These are phyloP conservation scores for Alternaria angustiovoidea DNA, from an alignment of 2,329 filamentous ascomycete genomes.

Conservation along the genomic window DNA sequence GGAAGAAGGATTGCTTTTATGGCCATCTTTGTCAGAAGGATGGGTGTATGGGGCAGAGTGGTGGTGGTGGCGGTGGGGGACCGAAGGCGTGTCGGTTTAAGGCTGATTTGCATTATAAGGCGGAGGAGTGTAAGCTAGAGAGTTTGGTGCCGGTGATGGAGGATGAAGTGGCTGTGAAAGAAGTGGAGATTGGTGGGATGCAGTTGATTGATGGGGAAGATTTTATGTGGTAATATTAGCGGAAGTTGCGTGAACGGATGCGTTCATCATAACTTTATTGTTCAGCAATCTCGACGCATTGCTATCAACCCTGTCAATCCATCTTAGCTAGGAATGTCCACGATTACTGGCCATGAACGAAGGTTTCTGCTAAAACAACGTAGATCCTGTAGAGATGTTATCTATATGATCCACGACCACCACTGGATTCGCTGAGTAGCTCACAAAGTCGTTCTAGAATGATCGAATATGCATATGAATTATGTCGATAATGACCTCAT, in stretches of 20 bases:
- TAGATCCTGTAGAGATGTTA: neutral
- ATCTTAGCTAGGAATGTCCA: no score
- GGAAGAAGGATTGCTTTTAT: slow-evolving; percentile 54
- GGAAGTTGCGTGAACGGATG: neutral
- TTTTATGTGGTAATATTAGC: neutral
- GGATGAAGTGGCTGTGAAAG: neutral
- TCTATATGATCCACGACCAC: neutral
- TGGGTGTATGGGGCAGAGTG: slow-evolving; percentile 27
- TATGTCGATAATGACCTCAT: neutral
- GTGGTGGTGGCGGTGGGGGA: neutral
- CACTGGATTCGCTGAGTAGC: neutral
- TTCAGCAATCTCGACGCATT: no score
- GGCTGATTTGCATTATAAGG: slow-evolving; percentile 30
- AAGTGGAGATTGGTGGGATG: neutral
- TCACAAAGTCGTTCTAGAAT: neutral
- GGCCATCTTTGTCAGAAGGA: slow-evolving; percentile 57
- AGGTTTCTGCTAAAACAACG: no score
- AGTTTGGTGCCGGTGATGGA: slow-evolving; percentile 32
- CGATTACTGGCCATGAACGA: no score
- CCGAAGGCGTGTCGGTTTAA: slow-evolving; percentile 38
- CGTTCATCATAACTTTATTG: neutral
- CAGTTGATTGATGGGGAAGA: neutral
- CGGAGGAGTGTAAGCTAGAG: slow-evolving; percentile 24
- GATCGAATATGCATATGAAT: neutral
- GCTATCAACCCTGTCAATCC: no score